Percentiles rank a stretch among this genome's conserved stretches.
Conservation (phyloP, 192 early-diverging fungal species). For the Haplosporangium gracile region DNA sequence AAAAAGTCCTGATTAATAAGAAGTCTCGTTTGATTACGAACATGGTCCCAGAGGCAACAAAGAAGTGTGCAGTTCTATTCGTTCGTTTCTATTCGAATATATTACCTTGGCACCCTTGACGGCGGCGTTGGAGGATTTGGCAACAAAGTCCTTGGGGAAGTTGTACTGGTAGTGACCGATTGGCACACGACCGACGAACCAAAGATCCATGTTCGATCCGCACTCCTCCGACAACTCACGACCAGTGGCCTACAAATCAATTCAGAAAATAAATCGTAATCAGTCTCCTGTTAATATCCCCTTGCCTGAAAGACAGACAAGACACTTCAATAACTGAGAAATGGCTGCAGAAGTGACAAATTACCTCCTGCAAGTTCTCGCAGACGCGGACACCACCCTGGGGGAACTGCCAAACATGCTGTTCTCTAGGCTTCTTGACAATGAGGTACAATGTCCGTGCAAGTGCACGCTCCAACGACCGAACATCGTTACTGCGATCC, state of each 20-base stretch:
- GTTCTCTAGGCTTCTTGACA: conserved; percentile 72
- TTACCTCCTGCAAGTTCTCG: conserved; percentile 82
- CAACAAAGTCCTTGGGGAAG: conserved; percentile 35
- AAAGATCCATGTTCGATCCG: conserved; percentile 83
- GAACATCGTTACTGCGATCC: conserved; percentile 73
- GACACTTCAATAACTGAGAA: neutral
- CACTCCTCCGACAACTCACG: conserved; percentile 78
- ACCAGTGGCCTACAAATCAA: conserved; percentile 72
- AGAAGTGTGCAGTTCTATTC: neutral
- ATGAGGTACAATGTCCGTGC: conserved; percentile 85
- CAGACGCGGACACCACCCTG: conserved; percentile 70
- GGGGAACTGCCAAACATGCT: conserved; percentile 81
- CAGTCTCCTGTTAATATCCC: neutral
- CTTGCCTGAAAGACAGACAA: neutral
- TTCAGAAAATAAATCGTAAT: neutral
- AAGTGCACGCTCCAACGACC: conserved; percentile 82
- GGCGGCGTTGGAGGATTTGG: conserved; percentile 25
- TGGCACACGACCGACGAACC: conserved; percentile 89
- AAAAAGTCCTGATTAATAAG: neutral
- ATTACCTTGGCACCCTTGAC: conserved; percentile 63
- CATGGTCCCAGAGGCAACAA: neutral
- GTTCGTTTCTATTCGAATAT: neutral
- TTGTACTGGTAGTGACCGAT: conserved; percentile 76
- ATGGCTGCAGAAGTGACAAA: neutral
- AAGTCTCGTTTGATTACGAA: neutral